These are phyloP conservation scores for Leishmania gerbilli DNA, from an alignment of 208 protist genomes.

Conservation along the genomic window DNA sequence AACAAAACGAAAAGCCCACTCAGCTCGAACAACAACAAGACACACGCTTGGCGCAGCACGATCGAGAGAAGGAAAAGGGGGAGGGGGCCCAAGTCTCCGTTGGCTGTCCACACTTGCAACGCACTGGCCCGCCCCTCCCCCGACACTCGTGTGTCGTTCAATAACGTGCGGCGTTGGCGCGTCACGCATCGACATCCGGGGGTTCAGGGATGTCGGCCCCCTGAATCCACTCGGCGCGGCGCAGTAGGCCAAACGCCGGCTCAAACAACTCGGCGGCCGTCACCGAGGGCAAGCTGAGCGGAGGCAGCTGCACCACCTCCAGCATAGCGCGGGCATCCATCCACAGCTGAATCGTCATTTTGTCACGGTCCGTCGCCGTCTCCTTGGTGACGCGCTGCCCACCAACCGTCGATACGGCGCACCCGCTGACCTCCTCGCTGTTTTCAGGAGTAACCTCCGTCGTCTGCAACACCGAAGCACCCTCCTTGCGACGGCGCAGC, in stretches of 20 bases:
- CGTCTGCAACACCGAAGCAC: slow-evolving; percentile 25
- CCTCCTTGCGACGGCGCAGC: slow-evolving; percentile 73
- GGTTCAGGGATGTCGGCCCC: slow-evolving; percentile 72
- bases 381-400: slow-evolving; percentile 43
- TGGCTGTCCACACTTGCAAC: not conserved
- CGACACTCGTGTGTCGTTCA: not conserved
- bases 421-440: slow-evolving; percentile 25
- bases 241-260: slow-evolving; percentile 43
- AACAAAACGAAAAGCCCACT: not conserved
- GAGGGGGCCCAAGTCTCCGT: not conserved
- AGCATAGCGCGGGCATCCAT: slow-evolving; percentile 70
- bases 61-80: too few species aligned
- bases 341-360: slow-evolving; percentile 87
- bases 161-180: not conserved
- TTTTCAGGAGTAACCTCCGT: slow-evolving; percentile 63
- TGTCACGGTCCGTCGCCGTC: slow-evolving; percentile 81
- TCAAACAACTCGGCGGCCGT: slow-evolving; percentile 16
- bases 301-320: slow-evolving; percentile 24
- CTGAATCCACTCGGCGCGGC: slow-evolving; percentile 80
- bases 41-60: not conserved
- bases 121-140: not conserved
- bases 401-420: not conserved
- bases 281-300: slow-evolving; percentile 7
- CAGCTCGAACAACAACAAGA: not conserved
- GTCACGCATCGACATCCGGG: slow-evolving; percentile 54